Evolutionary conservation across 23 red algal genomes (phyloP).

Genomic region (Porphyridium purpureum): DNA sequence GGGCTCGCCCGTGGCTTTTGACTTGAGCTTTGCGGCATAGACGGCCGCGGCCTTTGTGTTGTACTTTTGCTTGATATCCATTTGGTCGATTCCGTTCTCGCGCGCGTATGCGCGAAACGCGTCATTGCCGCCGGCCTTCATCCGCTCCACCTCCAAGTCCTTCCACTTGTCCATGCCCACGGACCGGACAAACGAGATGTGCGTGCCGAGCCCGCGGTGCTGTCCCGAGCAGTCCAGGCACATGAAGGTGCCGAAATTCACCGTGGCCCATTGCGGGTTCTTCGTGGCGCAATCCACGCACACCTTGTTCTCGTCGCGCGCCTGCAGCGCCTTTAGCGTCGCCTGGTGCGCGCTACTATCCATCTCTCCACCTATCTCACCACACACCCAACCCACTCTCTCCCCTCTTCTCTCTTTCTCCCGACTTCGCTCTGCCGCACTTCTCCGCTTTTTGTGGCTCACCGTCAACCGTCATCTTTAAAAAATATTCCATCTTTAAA

Average conservation of each 20-base stretch:
- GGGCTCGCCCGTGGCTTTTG: conserved; percentile 46
- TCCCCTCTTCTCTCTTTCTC: too few species aligned
- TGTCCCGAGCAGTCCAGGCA: conserved; percentile 91
- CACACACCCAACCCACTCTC: too few species aligned
- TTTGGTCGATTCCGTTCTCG: conserved; percentile 28
- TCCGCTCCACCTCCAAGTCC: conserved; percentile 68
- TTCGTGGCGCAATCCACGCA: conserved; percentile 90
- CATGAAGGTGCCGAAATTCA: conserved; percentile 96
- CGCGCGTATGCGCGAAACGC: conserved; percentile 46
- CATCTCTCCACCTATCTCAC: too few species aligned
- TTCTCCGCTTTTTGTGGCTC: too few species aligned
- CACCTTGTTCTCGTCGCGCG: conserved; percentile 20
- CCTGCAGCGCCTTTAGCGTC: conserved; percentile 48
- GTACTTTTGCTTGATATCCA: conserved; percentile 55
- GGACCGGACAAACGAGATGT: conserved; percentile 95
- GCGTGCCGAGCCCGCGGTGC: conserved; percentile 80
- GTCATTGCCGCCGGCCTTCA: conserved; percentile 75
- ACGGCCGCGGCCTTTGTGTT: conserved; percentile 56
- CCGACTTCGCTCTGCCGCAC: too few species aligned
- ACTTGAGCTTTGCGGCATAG: conserved; percentile 60
- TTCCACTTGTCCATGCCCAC: conserved; percentile 99
- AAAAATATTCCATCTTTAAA: too few species aligned
- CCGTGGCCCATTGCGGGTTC: conserved; percentile 97
- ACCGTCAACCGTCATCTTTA: too few species aligned
- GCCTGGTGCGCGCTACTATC: conserved; percentile 15